These are phyloP conservation scores for Myxozyma nipponensis DNA, from an alignment of 805 yeast species.

Conservation along the genomic window DNA sequence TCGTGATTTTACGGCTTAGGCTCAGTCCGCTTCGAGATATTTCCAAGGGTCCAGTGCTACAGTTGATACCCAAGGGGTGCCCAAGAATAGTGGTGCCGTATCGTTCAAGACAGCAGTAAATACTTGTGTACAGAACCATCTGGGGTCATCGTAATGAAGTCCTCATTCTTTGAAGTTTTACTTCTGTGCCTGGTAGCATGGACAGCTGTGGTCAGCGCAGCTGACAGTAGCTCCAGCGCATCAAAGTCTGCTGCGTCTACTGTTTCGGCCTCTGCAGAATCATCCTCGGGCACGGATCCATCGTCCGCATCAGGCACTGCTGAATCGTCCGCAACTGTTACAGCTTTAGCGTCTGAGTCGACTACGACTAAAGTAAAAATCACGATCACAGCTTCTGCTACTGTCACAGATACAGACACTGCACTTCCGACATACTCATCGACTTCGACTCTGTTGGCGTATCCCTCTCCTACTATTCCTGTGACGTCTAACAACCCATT, in stretches of 20 bases:
- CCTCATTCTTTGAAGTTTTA: no score
- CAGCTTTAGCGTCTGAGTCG: constrained; percentile 2
- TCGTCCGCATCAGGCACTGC: background rate
- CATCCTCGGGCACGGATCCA: background rate
- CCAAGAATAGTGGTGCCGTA: no score
- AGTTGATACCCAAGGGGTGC: no score
- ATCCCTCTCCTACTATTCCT: constrained; percentile 55
- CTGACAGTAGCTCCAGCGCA: background rate
- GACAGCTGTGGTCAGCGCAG: background rate
- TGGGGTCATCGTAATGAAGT: no score
- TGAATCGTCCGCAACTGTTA: background rate
- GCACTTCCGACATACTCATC: constrained; percentile 6
- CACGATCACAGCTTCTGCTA: constrained; percentile 9
- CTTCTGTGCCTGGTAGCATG: no score
- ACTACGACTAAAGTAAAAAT: background rate
- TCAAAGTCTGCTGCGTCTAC: constrained; percentile 3
- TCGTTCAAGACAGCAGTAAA: no score
- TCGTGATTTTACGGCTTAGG: no score
- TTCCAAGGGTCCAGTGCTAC: no score
- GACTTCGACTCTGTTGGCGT: constrained; percentile 5
- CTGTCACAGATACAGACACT: constrained; percentile 6
- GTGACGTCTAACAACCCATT: constrained; percentile 61
- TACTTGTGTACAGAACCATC: no score
- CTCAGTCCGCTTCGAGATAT: no score
- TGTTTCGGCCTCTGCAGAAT: background rate